These are phyloP conservation scores for Nannizziopsis barbatae DNA, from an alignment of 2,329 filamentous ascomycete species.

Conservation along the genomic window DNA sequence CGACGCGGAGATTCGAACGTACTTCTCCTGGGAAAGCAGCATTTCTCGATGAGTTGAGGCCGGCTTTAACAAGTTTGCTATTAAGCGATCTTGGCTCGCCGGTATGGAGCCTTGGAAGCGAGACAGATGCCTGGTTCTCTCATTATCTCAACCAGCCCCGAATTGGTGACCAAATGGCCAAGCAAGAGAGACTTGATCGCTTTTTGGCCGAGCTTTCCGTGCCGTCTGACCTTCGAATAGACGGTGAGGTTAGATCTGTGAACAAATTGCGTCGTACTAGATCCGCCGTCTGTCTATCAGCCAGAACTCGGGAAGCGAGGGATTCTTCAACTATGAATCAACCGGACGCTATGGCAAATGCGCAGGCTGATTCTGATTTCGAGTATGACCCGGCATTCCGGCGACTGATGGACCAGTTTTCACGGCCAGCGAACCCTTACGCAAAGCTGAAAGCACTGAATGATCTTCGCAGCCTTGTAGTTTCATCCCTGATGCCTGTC, in stretches of 20 bases:
- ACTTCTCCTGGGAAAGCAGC: constrained; percentile 56
- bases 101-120: constrained; percentile 77
- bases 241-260: not conserved
- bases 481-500: constrained; percentile 57
- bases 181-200: constrained; percentile 28
- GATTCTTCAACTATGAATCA: not conserved
- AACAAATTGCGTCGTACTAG: constrained; percentile 23
- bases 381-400: constrained; percentile 72
- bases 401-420: constrained; percentile 72
- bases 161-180: constrained; percentile 31
- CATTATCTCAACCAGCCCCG: constrained; percentile 43
- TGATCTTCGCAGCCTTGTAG: constrained; percentile 71
- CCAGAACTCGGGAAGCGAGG: not conserved
- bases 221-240: not conserved
- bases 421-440: constrained; percentile 77
- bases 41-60: constrained; percentile 68
- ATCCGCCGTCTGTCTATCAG: constrained; percentile 20
- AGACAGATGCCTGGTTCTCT: constrained; percentile 79
- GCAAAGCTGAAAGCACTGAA: constrained; percentile 72
- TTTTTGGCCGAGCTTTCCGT: constrained; percentile 27
- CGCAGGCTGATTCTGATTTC: constrained; percentile 39
- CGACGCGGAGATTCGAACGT: constrained; percentile 27
- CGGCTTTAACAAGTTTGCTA: constrained; percentile 70
- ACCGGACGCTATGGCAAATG: not conserved
- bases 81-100: constrained; percentile 81